Conservation (phyloP, 305 asterid species). For the Plantago lanceolata region DNA sequence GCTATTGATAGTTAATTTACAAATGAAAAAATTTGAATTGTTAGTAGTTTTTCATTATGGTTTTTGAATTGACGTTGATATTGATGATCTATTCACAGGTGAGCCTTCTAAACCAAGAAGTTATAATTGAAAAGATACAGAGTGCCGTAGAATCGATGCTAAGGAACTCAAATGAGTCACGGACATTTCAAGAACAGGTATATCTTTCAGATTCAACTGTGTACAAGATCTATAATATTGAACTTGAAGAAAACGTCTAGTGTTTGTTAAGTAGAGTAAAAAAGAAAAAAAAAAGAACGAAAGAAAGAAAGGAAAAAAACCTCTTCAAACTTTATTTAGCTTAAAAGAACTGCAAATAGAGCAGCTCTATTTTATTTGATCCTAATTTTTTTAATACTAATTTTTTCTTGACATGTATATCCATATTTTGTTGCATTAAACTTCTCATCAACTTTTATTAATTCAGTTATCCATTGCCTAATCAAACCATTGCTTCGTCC, state of each 20-base stretch:
- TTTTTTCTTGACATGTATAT: no score
- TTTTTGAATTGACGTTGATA: conserved; percentile 20
- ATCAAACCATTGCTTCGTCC: no score
- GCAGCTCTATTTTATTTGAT: neutral
- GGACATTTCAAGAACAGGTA: conserved; percentile 91
- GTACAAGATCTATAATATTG: neutral
- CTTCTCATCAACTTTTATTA: no score
- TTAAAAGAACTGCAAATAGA: no score
- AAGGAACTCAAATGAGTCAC: conserved; percentile 79
- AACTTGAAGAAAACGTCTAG: neutral
- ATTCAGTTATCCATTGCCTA: no score
- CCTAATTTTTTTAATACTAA: no score
- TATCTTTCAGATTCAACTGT: conserved; percentile 7
- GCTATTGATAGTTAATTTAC: conserved; percentile 19
- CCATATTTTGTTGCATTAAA: no score
- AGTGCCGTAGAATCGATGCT: conserved; percentile 65
- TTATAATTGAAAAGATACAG: conserved; percentile 79
- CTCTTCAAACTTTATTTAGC: no score
- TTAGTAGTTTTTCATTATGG: conserved; percentile 13
- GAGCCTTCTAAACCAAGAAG: conserved; percentile 90
- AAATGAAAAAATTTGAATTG: conserved; percentile 13
- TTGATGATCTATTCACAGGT: conserved; percentile 48
- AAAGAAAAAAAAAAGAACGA: no score
- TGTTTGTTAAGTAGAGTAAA: neutral
- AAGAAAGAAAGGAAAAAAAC: no score